Percentiles rank a stretch among this genome's conserved stretches.
phyloP scores from a whole-genome alignment of 1,284 basidiomycete species.

The Sporisorium sorghi region DNA sequence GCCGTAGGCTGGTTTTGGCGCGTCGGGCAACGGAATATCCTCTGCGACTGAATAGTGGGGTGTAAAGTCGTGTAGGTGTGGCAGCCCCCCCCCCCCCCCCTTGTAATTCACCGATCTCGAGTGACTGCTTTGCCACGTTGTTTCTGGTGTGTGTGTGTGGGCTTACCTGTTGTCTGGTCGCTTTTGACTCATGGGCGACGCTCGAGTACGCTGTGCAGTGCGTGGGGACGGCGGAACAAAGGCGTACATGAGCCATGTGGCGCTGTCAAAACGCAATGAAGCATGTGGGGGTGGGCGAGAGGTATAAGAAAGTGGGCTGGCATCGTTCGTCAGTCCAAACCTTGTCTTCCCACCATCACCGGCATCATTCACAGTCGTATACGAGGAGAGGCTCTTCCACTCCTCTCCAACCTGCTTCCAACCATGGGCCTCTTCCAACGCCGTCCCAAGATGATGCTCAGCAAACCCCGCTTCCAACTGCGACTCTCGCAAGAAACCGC shows the following conservation, averaged over 20 bases:
- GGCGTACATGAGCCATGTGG: neutral
- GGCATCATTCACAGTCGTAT: too few relatives aligned
- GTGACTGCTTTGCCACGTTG: neutral
- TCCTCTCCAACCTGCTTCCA: neutral
- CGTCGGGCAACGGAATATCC: too few relatives aligned
- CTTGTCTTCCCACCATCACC: neutral
- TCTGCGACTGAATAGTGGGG: too few relatives aligned
- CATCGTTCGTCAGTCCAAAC: neutral
- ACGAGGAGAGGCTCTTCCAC: too few relatives aligned
- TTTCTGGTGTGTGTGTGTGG: neutral
- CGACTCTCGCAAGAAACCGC: conserved; percentile 34
- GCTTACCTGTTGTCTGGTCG: neutral
- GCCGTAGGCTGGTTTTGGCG: too few relatives aligned
- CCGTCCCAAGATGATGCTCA: neutral
- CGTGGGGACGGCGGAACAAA: neutral
- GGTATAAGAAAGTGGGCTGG: neutral
- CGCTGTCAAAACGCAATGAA: neutral
- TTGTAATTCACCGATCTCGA: neutral
- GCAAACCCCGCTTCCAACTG: conserved; percentile 11
- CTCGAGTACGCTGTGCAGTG: neutral
- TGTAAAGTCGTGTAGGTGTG: too few relatives aligned
- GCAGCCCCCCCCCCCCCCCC: too few relatives aligned
- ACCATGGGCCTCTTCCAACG: conserved; percentile 9
- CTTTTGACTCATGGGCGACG: neutral
- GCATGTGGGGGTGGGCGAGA: neutral